Percentiles rank a stretch among this genome's conserved stretches.
These are phyloP conservation scores for Penicillium aurantiogriseum DNA, from an alignment of 2,329 filamentous ascomycete species.

Conservation along the genomic window DNA sequence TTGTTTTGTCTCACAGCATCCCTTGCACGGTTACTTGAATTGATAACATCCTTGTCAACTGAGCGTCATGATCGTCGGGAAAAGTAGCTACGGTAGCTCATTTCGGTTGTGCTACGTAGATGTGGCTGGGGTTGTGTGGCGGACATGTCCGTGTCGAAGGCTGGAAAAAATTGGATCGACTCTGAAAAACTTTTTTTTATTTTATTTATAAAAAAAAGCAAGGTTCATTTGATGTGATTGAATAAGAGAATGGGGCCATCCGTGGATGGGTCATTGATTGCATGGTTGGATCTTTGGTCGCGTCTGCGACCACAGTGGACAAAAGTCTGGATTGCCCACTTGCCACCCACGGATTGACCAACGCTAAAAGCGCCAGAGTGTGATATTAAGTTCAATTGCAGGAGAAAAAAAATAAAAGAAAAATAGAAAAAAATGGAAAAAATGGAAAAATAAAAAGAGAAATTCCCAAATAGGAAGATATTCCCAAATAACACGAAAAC, in stretches of 20 bases:
- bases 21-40: background rate
- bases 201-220: no score
- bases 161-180: background rate
- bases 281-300: background rate
- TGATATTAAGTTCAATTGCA: background rate
- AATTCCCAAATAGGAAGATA: background rate
- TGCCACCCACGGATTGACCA: slow-evolving; percentile 2
- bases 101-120: background rate
- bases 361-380: background rate
- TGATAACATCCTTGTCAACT: background rate
- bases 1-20: background rate
- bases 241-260: background rate
- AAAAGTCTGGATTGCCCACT: slow-evolving; percentile 18
- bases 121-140: slow-evolving; percentile 12
- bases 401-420: background rate
- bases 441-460: background rate
- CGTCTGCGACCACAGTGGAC: slow-evolving; percentile 1
- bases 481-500: background rate
- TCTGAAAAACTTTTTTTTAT: no score
- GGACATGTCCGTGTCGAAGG: background rate
- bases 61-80: slow-evolving; percentile 10
- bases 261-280: slow-evolving; percentile 18
- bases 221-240: background rate
- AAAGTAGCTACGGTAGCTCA: background rate
- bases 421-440: background rate